Evolutionary conservation across 441 rosid genomes (phyloP), one percentile per base, ranked within the genome.

Genomic region (Syzygium malaccense): DNA sequence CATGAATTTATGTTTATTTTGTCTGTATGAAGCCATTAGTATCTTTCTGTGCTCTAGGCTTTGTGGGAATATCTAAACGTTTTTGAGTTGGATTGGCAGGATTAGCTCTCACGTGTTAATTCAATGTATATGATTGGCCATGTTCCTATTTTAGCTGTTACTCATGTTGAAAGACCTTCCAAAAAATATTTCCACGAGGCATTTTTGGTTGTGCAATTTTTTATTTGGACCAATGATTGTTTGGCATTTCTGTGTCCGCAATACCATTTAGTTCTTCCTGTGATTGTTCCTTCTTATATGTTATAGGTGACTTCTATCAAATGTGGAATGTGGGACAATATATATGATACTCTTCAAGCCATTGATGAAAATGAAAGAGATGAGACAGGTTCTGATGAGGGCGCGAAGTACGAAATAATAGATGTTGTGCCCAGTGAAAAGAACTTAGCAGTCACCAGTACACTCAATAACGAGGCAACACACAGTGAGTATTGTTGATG

Each of bases 261-360:
- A 48, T 26, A 41, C 83, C n/a, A 12, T 75, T 41, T 41, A 75
- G 51, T 41, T 75, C 51, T 75, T 75, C 83, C 51, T 75, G 83
- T 75, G 83, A 41, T 75, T 26, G 49, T 30, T 51, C 62, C n/a
- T 54, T 30, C n/a, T 57, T 41, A 55, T 85, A 55, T 57, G 19
- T 54, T 92, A 57, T 93, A 98, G 99, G 97, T 98, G 89, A 89
- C 91, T 87, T 96, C 99, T 87, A 94, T 98, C 88, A 96, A 92
- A 94, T 91, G 87, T 87, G 98, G 98, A 88, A 93, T 94, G 94
- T 96, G 97, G 95, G 98, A 98, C 93, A 98, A 96, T 88, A 93
- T 95, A 86, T 96, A 98, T 91, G 98, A 96, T 93, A 89, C 95
- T 92, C 91, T 97, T 80, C 97, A 95, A 91, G 94, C 88, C 37